Percentiles rank a stretch among this genome's conserved stretches.
These are phyloP conservation scores for Talaromyces nanjingensis DNA, from an alignment of 495 filamentous ascomycete species.

Conservation along the genomic window DNA sequence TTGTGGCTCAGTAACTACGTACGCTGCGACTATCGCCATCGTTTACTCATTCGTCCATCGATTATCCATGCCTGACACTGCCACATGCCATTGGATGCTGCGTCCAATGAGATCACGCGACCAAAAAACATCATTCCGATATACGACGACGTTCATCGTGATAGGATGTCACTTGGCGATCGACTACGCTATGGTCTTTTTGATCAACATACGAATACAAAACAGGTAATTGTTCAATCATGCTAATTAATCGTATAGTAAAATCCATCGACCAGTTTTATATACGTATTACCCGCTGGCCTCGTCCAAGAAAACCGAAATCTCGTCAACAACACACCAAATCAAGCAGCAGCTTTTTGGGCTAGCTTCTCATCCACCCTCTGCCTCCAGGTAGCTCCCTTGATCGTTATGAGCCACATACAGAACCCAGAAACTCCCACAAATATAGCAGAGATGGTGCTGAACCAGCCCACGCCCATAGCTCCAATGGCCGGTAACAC, in stretches of 20 bases:
- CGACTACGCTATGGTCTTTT: background rate
- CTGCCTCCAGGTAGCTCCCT: slow-evolving; percentile 50
- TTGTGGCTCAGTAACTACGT: background rate
- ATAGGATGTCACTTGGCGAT: background rate
- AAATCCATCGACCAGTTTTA: background rate
- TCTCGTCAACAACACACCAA: background rate
- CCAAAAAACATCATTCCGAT: background rate
- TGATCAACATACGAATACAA: background rate
- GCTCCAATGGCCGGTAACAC: slow-evolving; percentile 57
- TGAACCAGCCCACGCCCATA: slow-evolving; percentile 65
- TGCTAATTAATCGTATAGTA: background rate
- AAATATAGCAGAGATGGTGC: slow-evolving; percentile 50
- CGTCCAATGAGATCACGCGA: slow-evolving; percentile 1
- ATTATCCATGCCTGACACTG: background rate
- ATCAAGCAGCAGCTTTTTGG: slow-evolving; percentile 10
- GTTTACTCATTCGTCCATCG: background rate
- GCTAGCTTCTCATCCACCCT: slow-evolving; percentile 34
- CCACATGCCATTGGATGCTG: background rate
- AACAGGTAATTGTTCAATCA: background rate
- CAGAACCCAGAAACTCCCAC: slow-evolving; percentile 39
- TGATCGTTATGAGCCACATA: slow-evolving; percentile 40
- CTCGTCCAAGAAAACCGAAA: background rate
- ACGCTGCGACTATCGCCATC: background rate
- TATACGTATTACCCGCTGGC: background rate
- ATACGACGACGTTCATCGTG: background rate